Evolutionary conservation across 1,284 basidiomycete species (phyloP).

Genomic region (Macrocystidia cucumis): DNA sequence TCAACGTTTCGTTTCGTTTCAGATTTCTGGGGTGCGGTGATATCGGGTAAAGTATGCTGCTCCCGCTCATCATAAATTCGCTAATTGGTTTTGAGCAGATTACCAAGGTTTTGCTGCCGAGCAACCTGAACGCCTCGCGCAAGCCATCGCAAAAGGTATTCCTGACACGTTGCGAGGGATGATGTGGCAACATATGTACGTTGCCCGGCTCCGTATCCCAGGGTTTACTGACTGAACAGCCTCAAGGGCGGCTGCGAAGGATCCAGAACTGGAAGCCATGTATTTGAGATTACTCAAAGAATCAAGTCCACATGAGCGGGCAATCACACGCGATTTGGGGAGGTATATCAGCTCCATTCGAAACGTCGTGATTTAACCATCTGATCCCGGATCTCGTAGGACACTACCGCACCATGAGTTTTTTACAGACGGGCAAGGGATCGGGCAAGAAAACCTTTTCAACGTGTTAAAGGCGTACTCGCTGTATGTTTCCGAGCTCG

Average conservation of each 20-base stretch:
- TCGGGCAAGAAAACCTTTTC: slow-evolving; percentile 94
- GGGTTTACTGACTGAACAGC: slow-evolving; percentile 8
- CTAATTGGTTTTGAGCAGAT: slow-evolving; percentile 34
- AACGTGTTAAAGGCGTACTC: slow-evolving; percentile 98
- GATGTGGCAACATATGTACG: slow-evolving; percentile 97
- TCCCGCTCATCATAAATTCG: neutral
- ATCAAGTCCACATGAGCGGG: slow-evolving; percentile 85
- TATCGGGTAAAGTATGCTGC: slow-evolving; percentile 52
- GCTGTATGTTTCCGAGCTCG: slow-evolving; percentile 35
- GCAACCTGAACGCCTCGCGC: slow-evolving; percentile 73
- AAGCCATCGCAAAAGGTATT: slow-evolving; percentile 90
- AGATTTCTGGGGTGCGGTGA: slow-evolving; percentile 97
- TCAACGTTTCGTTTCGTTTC: slow-evolving; percentile 12
- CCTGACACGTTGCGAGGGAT: slow-evolving; percentile 84
- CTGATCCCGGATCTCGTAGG: no score
- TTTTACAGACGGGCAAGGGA: slow-evolving; percentile 87
- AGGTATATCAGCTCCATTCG: slow-evolving; percentile 35
- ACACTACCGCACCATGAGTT: slow-evolving; percentile 98
- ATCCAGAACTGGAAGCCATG: slow-evolving; percentile 76
- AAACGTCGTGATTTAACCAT: no score
- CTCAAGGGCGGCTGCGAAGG: slow-evolving; percentile 81
- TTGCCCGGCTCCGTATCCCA: slow-evolving; percentile 9
- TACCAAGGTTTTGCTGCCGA: slow-evolving; percentile 81
- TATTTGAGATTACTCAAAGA: slow-evolving; percentile 86
- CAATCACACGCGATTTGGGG: slow-evolving; percentile 87